Evolutionary conservation across 2,329 filamentous ascomycete genomes (phyloP).

Genomic region (Anisogramma anomala): DNA sequence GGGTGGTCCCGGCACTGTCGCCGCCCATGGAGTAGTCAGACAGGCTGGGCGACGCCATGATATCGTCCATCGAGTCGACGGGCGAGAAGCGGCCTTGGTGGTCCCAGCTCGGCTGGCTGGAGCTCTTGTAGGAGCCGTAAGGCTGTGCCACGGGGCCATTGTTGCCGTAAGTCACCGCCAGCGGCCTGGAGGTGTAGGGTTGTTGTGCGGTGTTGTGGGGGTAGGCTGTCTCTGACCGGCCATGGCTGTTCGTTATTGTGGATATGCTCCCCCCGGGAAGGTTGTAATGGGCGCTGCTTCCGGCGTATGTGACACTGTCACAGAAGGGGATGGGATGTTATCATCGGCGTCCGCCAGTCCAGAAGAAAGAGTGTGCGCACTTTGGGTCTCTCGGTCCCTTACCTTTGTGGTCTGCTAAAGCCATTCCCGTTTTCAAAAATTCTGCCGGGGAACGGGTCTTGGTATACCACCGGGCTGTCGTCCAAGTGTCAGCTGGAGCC

Average conservation of each 20-base stretch:
- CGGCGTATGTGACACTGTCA: constrained; percentile 34
- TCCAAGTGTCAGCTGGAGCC: constrained; percentile 9
- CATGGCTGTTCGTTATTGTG: constrained; percentile 24
- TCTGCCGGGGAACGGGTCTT: constrained; percentile 23
- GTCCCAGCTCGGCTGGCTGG: constrained; percentile 35
- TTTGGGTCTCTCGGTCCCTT: constrained; percentile 19
- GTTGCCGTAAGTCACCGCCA: constrained; percentile 26
- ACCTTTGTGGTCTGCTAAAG: constrained; percentile 29
- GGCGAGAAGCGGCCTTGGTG: constrained; percentile 41
- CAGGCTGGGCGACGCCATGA: constrained; percentile 44
- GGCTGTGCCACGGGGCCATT: constrained; percentile 7
- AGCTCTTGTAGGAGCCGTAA: constrained; percentile 30
- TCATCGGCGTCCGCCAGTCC: constrained; percentile 17
- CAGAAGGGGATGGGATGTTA: constrained; percentile 15
- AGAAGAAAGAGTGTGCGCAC: constrained; percentile 9
- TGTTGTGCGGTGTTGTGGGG: constrained; percentile 26
- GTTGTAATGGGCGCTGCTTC: constrained; percentile 24
- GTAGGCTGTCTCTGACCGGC: constrained; percentile 25
- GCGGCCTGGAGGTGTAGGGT: constrained; percentile 29
- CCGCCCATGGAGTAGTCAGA: constrained; percentile 53
- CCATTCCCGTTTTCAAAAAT: constrained; percentile 24
- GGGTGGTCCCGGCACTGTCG: constrained; percentile 30
- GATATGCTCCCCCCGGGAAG: constrained; percentile 24
- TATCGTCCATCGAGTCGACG: constrained; percentile 47
- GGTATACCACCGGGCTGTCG: constrained; percentile 24